These are phyloP conservation scores for Aspergillus sp. DNA, from an alignment of 2,329 filamentous ascomycete genomes.

Conservation along the genomic window DNA sequence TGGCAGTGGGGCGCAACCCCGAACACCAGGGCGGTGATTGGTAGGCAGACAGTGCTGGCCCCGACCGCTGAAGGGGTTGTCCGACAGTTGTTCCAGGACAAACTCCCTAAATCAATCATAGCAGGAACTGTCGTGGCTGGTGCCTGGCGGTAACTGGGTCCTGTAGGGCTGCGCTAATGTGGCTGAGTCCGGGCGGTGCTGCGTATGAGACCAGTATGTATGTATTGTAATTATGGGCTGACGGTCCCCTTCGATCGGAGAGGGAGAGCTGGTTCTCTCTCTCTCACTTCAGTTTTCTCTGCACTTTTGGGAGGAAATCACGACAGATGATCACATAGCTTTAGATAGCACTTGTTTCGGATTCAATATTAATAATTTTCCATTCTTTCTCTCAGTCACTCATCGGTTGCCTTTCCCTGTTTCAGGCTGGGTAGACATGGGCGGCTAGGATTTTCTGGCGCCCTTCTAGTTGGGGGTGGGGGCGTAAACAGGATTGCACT, in stretches of 20 bases:
- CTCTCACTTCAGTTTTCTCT: too few species aligned
- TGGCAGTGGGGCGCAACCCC: conserved; percentile 2
- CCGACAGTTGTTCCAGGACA: not conserved
- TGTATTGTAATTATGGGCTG: conserved; percentile 14
- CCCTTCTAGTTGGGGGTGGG: conserved; percentile 1
- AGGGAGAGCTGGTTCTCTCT: not conserved
- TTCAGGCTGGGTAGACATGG: not conserved
- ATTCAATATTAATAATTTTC: too few species aligned
- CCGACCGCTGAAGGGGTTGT: not conserved
- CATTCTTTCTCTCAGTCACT: not conserved
- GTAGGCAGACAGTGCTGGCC: not conserved
- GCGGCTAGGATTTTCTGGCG: not conserved
- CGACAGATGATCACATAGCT: not conserved
- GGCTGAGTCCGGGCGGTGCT: conserved; percentile 9
- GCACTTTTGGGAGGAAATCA: too few species aligned
- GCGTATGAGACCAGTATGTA: conserved; percentile 8
- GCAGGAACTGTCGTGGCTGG: conserved; percentile 13
- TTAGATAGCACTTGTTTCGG: too few species aligned
- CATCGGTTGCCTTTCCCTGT: not conserved
- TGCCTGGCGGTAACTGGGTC: conserved; percentile 7
- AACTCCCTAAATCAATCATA: not conserved
- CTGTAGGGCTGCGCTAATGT: conserved; percentile 16
- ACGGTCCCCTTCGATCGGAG: not conserved
- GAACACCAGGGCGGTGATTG: not conserved
- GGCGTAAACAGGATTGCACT: not conserved